Base-by-base conservation (phyloP, 2,329 filamentous ascomycete genomes). In the Talaromyces marneffei region DNA sequence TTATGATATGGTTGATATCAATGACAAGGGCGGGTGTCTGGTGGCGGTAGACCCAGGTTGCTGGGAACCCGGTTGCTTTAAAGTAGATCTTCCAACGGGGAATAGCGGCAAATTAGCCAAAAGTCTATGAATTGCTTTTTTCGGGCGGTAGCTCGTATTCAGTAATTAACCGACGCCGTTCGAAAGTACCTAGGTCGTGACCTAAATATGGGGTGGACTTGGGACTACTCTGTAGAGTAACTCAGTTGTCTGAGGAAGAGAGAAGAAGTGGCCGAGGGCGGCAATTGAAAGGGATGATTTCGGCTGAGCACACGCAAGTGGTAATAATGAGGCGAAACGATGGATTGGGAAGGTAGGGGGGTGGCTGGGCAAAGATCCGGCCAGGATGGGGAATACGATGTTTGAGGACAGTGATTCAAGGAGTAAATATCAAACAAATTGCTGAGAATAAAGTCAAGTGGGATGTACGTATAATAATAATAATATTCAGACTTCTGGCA, bases 241-340 rank as follows among this genome's bases (percentile, higher is more conserved):
- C n/a, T n/a, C n/a, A n/a, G 23, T 12, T 56, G 37, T 56, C 20
- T 40, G 33, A 20, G n/a, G 33, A 56, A 6, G 20, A 12, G 12
- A 44, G 37, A 44, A 18, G 12, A 16, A 31, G 37, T 33, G 48
- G 50, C n/a, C 50, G 33, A 18, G 33, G 53, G 53, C 40, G 40
- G 29, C n/a, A 42, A 25, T 33, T n/a, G 25, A 20, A 61, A 61
- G 59, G 59, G 59, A 61, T 61, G 52, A 55, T 40, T 35, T 8
- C 58, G 33, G 52, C 40, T 31, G 29, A 35, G 40, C 48, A 37
- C 42, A 50, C 46, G 44, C 42, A n/a, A n/a, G n/a, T 37, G 33
- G 40, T 50, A 50, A 58, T 31, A 33, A 54, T 48, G 53, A 48
- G 59, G 59, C 54, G 52, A 61, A 42, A 37, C 6, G 39, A 53